phyloP scores from a whole-genome alignment of 306 rosid species.

The Pyrus communis region DNA sequence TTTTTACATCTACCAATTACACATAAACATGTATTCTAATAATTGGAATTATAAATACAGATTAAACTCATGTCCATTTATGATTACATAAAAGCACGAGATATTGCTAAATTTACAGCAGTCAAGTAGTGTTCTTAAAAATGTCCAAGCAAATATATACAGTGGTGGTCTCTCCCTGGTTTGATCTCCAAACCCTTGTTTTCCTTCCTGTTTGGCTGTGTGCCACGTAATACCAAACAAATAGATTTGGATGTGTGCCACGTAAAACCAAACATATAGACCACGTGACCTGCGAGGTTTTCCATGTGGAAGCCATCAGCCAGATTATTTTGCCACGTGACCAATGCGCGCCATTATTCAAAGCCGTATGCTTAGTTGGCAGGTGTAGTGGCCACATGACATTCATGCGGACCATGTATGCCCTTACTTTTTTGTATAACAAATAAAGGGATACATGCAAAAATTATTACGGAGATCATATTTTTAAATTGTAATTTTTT shows the following conservation, averaged over 20 bases:
- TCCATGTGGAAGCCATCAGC: not conserved
- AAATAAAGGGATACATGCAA: not conserved
- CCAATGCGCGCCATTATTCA: not conserved
- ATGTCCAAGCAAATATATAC: no score
- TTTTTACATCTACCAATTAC: no score
- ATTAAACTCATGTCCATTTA: no score
- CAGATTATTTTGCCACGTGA: not conserved
- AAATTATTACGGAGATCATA: no score
- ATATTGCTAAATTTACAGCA: no score
- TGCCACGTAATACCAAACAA: not conserved
- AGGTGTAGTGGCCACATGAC: not conserved
- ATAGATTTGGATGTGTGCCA: not conserved
- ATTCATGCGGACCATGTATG: no score
- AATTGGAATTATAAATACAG: no score
- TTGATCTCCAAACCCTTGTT: not conserved
- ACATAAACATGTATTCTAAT: no score
- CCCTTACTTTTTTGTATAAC: no score
- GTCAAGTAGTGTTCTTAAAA: no score
- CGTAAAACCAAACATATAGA: not conserved
- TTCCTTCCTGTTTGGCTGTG: not conserved
- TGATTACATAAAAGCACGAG: no score
- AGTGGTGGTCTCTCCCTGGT: not conserved
- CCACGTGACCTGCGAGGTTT: not conserved
- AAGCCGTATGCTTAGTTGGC: not conserved
- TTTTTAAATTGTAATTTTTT: no score